Conservation (phyloP, 2,329 filamentous ascomycete species). For the Fusarium lateritium region DNA sequence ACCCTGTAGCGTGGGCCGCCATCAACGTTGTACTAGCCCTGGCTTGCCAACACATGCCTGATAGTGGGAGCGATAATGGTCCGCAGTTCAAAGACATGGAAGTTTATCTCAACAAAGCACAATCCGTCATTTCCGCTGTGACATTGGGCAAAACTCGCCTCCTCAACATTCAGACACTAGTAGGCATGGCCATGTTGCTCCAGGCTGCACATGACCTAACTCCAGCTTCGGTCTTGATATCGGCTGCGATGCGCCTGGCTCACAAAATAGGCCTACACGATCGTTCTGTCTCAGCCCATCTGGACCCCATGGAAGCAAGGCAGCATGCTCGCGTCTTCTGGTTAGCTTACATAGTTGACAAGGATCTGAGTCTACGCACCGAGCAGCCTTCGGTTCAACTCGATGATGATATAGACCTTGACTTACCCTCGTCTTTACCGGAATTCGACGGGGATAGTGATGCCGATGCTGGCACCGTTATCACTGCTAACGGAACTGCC, state of each 20-base stretch:
- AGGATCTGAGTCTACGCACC: conserved; percentile 8
- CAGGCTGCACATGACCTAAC: conserved; percentile 2
- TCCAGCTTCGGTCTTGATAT: not conserved
- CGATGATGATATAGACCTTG: conserved; percentile 14
- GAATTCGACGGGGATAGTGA: fast-evolving
- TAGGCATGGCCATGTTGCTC: conserved; percentile 20
- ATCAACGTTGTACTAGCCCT: conserved; percentile 21
- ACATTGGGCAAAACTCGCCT: conserved; percentile 7
- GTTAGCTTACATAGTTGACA: conserved; percentile 17
- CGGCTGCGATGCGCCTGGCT: conserved; percentile 10
- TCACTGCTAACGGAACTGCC: not conserved
- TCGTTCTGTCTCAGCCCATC: not conserved
- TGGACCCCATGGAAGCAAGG: not conserved
- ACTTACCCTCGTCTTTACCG: not conserved
- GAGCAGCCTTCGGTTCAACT: conserved; percentile 16
- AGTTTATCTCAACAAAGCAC: not conserved
- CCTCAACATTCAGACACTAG: conserved; percentile 15
- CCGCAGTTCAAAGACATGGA: not conserved
- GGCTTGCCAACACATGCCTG: conserved; percentile 9
- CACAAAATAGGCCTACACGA: conserved; percentile 17
- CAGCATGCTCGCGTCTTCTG: conserved; percentile 17
- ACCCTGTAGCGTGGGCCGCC: conserved; percentile 8
- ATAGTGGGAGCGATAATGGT: not conserved
- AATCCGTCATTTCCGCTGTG: conserved; percentile 6
- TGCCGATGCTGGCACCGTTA: not conserved